Evolutionary conservation across 352 stramenopile species (phyloP), one percentile per base, ranked within the genome.

Genomic region (Pythium angustatum): DNA sequence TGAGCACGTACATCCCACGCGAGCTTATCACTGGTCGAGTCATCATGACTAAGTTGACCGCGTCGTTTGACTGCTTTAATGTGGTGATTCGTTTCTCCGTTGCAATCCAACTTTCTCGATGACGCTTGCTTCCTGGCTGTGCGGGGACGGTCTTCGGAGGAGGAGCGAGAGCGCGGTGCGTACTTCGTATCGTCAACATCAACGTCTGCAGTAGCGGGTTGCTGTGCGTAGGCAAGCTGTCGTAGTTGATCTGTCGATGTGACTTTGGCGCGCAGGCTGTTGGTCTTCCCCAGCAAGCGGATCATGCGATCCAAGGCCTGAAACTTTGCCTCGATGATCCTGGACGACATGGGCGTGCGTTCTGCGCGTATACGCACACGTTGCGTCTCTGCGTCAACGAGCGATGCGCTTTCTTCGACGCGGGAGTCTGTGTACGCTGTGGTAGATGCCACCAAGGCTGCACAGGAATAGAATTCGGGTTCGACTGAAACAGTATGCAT

Each of bases 241-340:
- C 77, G 77, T 24, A 88, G 62, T 26, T 88, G 68, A 5, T 88
- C 72, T 6, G 77, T 82, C 14, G 76, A 85, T 14, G 72, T 63
- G 7, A 82, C 54, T 63, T 71, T 74, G 19, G 68, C 59, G 1
- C 53, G 67, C 0, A 52, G 47, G 12, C 52, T 58, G 17, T 38
- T 14, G 8, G 72, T 58, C 28, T 79, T 81, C 22, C 67, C 70
- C 44, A 89, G 54, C 41, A 77, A 54, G 36, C 75, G 77, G 47
- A 85, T 87, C 7, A 74, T 79, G 26, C 66, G 68, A 24, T 90
- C 81, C 30, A 90, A 57, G 24, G 74, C 67, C 58, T 83, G 77
- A 62, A 88, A 90, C 58, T 88, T 88, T 41, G 77, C 77, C 58
- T 90, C 81, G 36, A 90, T 82, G 47, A 88, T 76, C 44, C 73